These are phyloP conservation scores for Penicillium sp. DNA, from an alignment of 2,329 filamentous ascomycete genomes.

Conservation along the genomic window DNA sequence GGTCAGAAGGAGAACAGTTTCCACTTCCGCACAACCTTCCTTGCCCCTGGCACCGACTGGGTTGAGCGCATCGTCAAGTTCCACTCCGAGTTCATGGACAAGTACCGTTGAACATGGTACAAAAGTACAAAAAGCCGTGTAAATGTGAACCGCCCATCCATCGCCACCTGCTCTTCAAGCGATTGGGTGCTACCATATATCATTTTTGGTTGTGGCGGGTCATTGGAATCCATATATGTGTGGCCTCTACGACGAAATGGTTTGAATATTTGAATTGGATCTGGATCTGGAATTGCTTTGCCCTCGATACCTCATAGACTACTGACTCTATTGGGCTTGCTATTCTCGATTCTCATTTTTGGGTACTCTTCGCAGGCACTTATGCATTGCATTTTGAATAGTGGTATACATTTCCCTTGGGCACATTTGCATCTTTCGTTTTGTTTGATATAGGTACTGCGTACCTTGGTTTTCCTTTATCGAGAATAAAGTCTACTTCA, in stretches of 20 bases:
- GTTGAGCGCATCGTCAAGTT: constrained; percentile 83
- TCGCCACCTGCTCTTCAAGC: background rate
- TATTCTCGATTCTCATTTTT: background rate
- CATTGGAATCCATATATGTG: background rate
- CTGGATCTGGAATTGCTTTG: constrained; percentile 2
- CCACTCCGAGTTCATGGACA: constrained; percentile 84
- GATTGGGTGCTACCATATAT: background rate
- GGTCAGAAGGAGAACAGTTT: constrained; percentile 88
- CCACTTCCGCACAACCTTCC: constrained; percentile 95
- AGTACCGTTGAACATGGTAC: constrained; percentile 53
- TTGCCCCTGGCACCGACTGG: constrained; percentile 96
- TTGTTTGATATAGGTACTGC: background rate
- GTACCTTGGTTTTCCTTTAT: background rate
- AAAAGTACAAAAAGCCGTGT: constrained; percentile 1
- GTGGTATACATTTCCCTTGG: background rate
- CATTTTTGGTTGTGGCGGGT: background rate
- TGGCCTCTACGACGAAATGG: background rate
- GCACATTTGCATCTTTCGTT: background rate
- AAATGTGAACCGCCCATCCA: background rate
- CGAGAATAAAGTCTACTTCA: background rate
- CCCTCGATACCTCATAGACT: constrained; percentile 11
- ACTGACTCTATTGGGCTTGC: constrained; percentile 11
- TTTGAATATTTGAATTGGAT: background rate
- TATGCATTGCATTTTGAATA: background rate
- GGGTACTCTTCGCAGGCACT: background rate